Evolutionary conservation across 805 yeast genomes (phyloP), one percentile per base, ranked within the genome.

Genomic region (Komagataella kurtzmanii): DNA sequence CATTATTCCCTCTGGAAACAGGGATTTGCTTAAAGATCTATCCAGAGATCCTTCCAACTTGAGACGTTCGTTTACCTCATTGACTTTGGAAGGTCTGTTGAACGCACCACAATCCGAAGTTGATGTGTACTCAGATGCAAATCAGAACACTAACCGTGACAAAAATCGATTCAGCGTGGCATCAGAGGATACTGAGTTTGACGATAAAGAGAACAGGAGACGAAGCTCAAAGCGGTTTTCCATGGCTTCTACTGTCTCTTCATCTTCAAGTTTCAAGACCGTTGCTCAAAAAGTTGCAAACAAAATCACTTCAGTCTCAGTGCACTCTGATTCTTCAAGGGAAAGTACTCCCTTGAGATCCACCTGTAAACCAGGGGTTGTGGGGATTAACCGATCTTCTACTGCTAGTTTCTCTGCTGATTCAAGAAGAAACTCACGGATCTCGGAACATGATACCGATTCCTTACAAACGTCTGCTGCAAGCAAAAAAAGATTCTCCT

Each of bases 251-350:
- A 54, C 60, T 1, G 51, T 51, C 18, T 59, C 64, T 7, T 61
- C 64, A 5, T 52, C 61, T 3, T 56, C 58, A 24, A 57, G 61
- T 46, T 48, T 61, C 51, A 58, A 59, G 48, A 47, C 57, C 7
- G 47, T 59, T 47, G 64, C 62, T 7, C 61, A 56, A 10, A 58
- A 53, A 23, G 46, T 61, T 19, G 59, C 56, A 1, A 55, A 48
- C 19, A 40, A 40, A 17, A 14, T 50, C 17, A 17, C 49, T 4
- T 49, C 49, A 12, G 24, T 49, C 18, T 49, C 51, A 12, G 51
- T 49, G 4, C 48, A 49, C 40, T 49, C 51, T 3, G 56, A 36
- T 56, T 56, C 21, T 55, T 57, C 43, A 49, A 53, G n/a, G 48
- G 58, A 24, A 36, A 46, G 14, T 46, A 47, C 17, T 4, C 30